Evolutionary conservation across 2,329 filamentous ascomycete genomes (phyloP).

Genomic region (Trichoderma atrobrunneum): DNA sequence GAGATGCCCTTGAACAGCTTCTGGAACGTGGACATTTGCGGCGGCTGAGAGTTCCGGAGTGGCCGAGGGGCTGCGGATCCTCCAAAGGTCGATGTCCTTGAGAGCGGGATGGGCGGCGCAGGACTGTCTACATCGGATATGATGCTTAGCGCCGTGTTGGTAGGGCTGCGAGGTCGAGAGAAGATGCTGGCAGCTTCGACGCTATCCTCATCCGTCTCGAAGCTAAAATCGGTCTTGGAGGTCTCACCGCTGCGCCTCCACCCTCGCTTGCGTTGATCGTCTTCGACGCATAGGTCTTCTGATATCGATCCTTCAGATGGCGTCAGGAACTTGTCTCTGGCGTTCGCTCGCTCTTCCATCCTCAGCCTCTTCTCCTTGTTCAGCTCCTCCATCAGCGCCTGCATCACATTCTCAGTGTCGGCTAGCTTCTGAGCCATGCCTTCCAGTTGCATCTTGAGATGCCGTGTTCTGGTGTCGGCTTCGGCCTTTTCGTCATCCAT

Average conservation of each 20-base stretch:
- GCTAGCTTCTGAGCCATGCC: conserved; percentile 53
- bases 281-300: conserved; percentile 55
- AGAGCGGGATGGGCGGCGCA: conserved; percentile 20
- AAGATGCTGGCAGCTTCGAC: conserved; percentile 56
- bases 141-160: conserved; percentile 41
- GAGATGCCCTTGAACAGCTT: conserved; percentile 44
- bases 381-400: conserved; percentile 49
- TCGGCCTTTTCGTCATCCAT: conserved; percentile 56
- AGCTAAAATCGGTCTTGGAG: conserved; percentile 40
- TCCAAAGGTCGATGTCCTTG: conserved; percentile 28
- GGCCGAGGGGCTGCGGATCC: conserved; percentile 24
- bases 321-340: conserved; percentile 28
- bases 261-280: conserved; percentile 42
- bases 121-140: conserved; percentile 32
- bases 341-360: conserved; percentile 36
- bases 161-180: conserved; percentile 58
- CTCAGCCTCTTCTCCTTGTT: conserved; percentile 49
- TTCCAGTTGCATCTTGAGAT: conserved; percentile 59
- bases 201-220: conserved; percentile 53
- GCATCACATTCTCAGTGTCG: conserved; percentile 53
- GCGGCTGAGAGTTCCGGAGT: conserved; percentile 37
- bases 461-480: conserved; percentile 48
- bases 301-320: conserved; percentile 44
- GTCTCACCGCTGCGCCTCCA: conserved; percentile 46
- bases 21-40: conserved; percentile 37